phyloP scores from a whole-genome alignment of 192 early-diverging fungal genomes.

The Coemansia sp. region DNA sequence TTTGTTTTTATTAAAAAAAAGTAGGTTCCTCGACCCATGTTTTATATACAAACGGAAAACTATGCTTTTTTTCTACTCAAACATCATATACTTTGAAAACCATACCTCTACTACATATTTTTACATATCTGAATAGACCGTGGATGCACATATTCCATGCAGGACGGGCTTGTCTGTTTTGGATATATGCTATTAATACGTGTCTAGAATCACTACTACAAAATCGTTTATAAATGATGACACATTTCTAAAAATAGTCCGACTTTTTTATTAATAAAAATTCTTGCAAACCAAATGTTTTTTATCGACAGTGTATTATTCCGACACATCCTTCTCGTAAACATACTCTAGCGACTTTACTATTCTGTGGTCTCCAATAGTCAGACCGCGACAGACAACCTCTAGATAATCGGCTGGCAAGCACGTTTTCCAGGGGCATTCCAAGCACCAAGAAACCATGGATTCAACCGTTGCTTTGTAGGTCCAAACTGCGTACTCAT shows the following conservation, averaged over 20 bases:
- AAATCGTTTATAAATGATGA: not conserved
- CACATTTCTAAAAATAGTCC: not conserved
- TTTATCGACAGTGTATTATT: not conserved
- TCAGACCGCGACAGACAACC: not conserved
- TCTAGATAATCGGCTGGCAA: not conserved
- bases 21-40: too few relatives aligned
- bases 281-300: not conserved
- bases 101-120: too few relatives aligned
- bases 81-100: too few relatives aligned
- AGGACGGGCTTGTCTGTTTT: too few relatives aligned
- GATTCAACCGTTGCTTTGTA: not conserved
- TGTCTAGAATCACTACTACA: too few relatives aligned
- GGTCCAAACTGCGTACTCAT: not conserved
- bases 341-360: not conserved
- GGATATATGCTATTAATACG: too few relatives aligned
- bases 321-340: not conserved
- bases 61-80: too few relatives aligned
- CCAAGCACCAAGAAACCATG: slow-evolving; percentile 3
- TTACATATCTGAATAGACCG: too few relatives aligned
- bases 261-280: not conserved
- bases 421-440: not conserved
- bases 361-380: not conserved
- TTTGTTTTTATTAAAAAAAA: too few relatives aligned
- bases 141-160: too few relatives aligned
- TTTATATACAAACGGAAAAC: too few relatives aligned